Evolutionary conservation across 345 rosid species (phyloP).

Genomic region (Eucalyptus pauciflora): DNA sequence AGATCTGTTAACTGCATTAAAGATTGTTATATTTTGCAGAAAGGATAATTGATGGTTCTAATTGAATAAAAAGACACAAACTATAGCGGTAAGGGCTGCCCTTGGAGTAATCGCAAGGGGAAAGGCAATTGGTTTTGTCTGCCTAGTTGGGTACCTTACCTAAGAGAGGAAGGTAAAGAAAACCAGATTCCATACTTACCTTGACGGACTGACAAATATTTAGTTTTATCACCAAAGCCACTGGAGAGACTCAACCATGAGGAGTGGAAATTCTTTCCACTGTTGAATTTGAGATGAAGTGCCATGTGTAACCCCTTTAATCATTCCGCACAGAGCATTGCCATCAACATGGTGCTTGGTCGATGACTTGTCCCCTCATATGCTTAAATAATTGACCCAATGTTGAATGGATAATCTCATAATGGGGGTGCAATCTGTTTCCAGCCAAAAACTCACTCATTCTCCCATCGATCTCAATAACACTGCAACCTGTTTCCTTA

Average conservation of each 20-base stretch:
- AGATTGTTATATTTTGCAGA: neutral
- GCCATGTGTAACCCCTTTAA: neutral
- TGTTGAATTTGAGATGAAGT: neutral
- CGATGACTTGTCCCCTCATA: slow-evolving; percentile 5
- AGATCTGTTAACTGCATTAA: neutral
- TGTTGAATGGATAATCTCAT: slow-evolving; percentile 15
- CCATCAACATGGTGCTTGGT: neutral
- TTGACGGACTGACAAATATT: neutral
- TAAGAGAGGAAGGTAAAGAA: neutral
- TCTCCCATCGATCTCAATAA: slow-evolving; percentile 37
- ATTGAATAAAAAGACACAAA: neutral
- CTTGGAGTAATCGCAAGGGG: neutral
- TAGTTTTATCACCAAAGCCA: neutral
- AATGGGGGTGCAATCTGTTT: slow-evolving; percentile 24
- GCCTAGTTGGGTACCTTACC: neutral
- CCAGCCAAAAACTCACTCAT: slow-evolving; percentile 63
- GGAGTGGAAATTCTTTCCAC: neutral
- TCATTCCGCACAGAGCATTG: neutral
- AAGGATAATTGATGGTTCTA: neutral
- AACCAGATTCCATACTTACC: neutral
- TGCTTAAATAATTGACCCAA: slow-evolving; percentile 35
- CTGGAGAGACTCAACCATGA: neutral
- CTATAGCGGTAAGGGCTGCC: neutral
- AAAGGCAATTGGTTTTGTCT: neutral
- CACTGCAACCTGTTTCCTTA: slow-evolving; percentile 67